Percentiles rank a stretch among this genome's conserved stretches.
These are phyloP conservation scores for Penicillium oxalicum DNA, from an alignment of 2,329 filamentous ascomycete genomes.

Conservation along the genomic window DNA sequence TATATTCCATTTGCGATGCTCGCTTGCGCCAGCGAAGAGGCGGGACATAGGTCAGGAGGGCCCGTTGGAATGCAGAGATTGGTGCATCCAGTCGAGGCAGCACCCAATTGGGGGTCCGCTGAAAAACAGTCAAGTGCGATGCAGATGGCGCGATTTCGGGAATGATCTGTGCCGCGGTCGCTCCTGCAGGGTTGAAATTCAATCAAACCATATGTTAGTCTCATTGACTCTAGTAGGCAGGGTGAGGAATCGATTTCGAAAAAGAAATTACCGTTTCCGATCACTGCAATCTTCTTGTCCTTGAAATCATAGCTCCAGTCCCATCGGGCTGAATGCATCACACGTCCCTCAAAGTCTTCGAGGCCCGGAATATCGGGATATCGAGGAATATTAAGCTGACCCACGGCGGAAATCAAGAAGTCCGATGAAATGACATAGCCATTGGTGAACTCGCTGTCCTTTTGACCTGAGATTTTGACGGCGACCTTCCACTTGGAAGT, in stretches of 20 bases:
- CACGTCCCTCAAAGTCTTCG: constrained; percentile 46
- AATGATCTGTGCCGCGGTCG: constrained; percentile 54
- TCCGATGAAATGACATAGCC: constrained; percentile 51
- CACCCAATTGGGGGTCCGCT: constrained; percentile 56
- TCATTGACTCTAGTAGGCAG: too few species aligned
- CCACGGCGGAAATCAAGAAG: constrained; percentile 54
- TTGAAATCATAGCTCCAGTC: constrained; percentile 53
- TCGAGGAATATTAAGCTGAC: constrained; percentile 52
- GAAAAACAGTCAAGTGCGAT: constrained; percentile 49
- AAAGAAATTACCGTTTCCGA: constrained; percentile 55
- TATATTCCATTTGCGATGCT: constrained; percentile 49
- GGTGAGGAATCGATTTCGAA: too few species aligned
- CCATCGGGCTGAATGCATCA: constrained; percentile 55
- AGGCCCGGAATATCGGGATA: constrained; percentile 47
- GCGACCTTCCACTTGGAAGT: constrained; percentile 48
- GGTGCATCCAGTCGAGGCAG: constrained; percentile 48
- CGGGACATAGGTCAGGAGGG: constrained; percentile 47
- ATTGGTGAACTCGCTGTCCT: constrained; percentile 50
- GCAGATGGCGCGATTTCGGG: constrained; percentile 51
- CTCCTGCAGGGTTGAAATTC: constrained; percentile 32
- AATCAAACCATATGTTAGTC: too few species aligned
- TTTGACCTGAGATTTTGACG: constrained; percentile 46
- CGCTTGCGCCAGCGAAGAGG: constrained; percentile 47
- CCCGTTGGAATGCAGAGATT: constrained; percentile 40
- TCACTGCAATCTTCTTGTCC: constrained; percentile 52